Conservation (phyloP, 805 yeast species). For the Nakazawaea sp. region DNA sequence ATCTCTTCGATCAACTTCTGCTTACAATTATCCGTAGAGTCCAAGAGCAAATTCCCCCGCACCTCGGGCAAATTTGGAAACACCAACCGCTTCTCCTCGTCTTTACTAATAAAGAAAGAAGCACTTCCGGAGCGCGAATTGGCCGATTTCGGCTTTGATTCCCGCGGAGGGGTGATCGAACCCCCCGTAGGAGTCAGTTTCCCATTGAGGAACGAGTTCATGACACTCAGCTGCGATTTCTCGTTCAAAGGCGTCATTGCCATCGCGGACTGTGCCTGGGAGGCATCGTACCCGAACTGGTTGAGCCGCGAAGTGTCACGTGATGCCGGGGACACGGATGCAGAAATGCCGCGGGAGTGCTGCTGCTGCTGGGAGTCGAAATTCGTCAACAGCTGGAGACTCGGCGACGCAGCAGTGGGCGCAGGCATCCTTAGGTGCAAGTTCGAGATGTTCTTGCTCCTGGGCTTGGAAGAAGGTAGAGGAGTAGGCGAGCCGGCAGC, state of each 20-base stretch:
- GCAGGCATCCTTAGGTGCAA: conserved; percentile 71
- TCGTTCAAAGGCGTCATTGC: conserved; percentile 83
- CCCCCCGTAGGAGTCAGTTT: conserved; percentile 4
- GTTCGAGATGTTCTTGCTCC: conserved; percentile 41
- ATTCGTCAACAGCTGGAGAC: conserved; percentile 16
- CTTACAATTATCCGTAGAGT: conserved; percentile 11
- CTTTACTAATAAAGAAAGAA: conserved; percentile 8
- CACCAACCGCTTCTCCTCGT: not conserved
- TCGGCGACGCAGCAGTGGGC: conserved; percentile 43
- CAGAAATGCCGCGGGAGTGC: conserved; percentile 18
- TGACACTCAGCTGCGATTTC: conserved; percentile 23
- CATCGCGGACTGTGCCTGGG: conserved; percentile 40
- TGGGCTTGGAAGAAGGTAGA: conserved; percentile 7
- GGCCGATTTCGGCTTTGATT: conserved; percentile 1
- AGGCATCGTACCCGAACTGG: conserved; percentile 61
- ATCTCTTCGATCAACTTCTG: conserved; percentile 21
- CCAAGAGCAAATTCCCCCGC: conserved; percentile 9
- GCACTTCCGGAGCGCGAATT: conserved; percentile 13
- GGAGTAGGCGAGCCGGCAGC: conserved; percentile 12
- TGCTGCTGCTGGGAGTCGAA: conserved; percentile 10
- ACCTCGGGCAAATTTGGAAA: conserved; percentile 11
- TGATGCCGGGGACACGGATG: conserved; percentile 15
- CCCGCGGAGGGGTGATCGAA: conserved; percentile 6
- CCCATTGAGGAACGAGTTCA: conserved; percentile 12
- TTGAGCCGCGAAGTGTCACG: conserved; percentile 37